Conservation (phyloP, 352 stramenopile genomes). For the Globisporangium megalacanthum region DNA sequence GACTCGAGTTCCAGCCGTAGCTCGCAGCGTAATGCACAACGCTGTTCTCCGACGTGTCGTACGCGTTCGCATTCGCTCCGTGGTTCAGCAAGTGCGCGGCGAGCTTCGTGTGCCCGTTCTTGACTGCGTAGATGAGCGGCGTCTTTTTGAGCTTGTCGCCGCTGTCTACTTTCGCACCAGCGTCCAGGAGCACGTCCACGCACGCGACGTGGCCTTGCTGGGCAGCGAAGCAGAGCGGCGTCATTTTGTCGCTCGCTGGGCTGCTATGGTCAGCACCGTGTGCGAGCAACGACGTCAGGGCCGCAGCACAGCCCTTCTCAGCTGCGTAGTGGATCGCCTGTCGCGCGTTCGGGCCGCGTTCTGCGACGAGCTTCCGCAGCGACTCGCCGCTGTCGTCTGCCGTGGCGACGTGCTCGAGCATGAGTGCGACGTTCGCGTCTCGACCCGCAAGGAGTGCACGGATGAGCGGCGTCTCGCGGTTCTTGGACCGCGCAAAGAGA, state of each 20-base stretch:
- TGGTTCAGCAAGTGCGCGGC: conserved; percentile 56
- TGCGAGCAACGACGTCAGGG: conserved; percentile 43
- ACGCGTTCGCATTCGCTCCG: conserved; percentile 71
- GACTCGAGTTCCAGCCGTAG: conserved; percentile 67
- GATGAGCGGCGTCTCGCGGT: conserved; percentile 58
- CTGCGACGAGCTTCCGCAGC: conserved; percentile 30
- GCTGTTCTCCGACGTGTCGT: conserved; percentile 72
- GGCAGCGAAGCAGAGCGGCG: conserved; percentile 51
- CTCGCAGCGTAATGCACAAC: conserved; percentile 69
- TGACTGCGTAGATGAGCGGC: conserved; percentile 67
- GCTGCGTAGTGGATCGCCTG: conserved; percentile 63
- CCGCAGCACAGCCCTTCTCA: conserved; percentile 28
- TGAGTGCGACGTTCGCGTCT: conserved; percentile 50
- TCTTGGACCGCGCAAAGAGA: conserved; percentile 57
- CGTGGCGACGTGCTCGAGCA: conserved; percentile 53
- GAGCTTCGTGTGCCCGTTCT: conserved; percentile 59
- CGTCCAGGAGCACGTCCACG: conserved; percentile 40
- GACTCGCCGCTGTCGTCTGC: conserved; percentile 18
- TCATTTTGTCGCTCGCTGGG: conserved; percentile 41
- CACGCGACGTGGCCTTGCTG: conserved; percentile 53
- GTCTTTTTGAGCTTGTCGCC: conserved; percentile 79
- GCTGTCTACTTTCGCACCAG: conserved; percentile 50
- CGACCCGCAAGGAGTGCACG: conserved; percentile 36
- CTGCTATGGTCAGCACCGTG: conserved; percentile 53
- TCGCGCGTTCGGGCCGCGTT: conserved; percentile 44